Conservation (phyloP, 2,329 filamentous ascomycete genomes). For the Penicillium polonicum region DNA sequence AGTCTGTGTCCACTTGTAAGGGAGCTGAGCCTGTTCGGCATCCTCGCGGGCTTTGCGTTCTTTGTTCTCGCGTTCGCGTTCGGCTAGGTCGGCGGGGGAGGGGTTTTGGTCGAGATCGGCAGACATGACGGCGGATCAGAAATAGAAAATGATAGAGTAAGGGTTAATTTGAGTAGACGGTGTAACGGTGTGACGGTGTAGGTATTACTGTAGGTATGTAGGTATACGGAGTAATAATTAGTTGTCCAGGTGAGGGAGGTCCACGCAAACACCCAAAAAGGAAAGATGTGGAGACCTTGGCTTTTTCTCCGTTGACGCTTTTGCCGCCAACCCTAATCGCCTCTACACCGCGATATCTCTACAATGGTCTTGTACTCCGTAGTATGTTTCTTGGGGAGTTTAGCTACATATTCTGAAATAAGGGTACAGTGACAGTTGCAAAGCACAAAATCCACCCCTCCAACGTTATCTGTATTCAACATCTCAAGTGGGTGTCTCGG, state of each 20-base stretch:
- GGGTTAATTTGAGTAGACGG: constrained; percentile 2
- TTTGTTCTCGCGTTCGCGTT: constrained; percentile 56
- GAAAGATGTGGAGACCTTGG: constrained; percentile 4
- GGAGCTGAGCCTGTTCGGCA: constrained; percentile 84
- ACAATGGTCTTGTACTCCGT: not conserved
- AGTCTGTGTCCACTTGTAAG: constrained; percentile 96
- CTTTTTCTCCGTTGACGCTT: constrained; percentile 8
- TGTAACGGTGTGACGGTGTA: not conserved
- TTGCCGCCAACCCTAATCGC: constrained; percentile 11
- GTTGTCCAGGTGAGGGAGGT: not conserved
- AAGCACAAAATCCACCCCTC: not conserved
- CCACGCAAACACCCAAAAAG: constrained; percentile 1
- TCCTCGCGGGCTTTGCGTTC: constrained; percentile 69
- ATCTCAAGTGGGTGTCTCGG: not conserved
- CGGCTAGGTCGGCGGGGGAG: constrained; percentile 38
- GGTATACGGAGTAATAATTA: not conserved
- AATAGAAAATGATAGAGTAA: not conserved
- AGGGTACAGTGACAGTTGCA: not conserved
- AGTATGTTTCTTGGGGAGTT: not conserved
- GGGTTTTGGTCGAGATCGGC: constrained; percentile 32
- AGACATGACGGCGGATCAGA: constrained; percentile 28
- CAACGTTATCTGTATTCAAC: not conserved
- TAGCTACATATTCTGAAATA: constrained; percentile 1
- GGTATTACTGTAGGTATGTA: too few relatives aligned
- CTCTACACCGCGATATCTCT: constrained; percentile 2